Evolutionary conservation across 495 filamentous ascomycete genomes (phyloP).

Genomic region (Choiromyces venosus): DNA sequence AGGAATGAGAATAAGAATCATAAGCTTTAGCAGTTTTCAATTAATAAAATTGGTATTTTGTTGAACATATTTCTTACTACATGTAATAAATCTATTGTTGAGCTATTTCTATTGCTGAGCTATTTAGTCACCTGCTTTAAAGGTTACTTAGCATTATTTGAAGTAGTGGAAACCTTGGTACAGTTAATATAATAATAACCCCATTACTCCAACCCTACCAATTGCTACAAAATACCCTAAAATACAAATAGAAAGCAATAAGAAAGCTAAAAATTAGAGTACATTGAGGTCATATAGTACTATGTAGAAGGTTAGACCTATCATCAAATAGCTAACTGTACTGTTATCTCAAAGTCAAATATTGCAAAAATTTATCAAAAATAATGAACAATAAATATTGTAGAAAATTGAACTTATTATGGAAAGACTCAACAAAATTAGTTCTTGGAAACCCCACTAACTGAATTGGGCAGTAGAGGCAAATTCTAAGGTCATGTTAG

Average conservation of each 20-base stretch:
- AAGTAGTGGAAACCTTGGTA: neutral
- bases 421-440: neutral
- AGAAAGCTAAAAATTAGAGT: neutral
- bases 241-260: neutral
- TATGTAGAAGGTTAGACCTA: neutral
- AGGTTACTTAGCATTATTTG: too few relatives aligned
- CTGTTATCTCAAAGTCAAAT: neutral
- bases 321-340: neutral
- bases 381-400: neutral
- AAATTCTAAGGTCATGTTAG: neutral
- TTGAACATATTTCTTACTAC: too few relatives aligned
- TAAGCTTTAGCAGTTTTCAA: too few relatives aligned
- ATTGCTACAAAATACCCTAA: constrained; percentile 6
- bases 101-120: too few relatives aligned
- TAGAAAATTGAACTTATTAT: neutral
- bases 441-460: neutral
- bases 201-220: too few relatives aligned
- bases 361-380: neutral
- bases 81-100: too few relatives aligned
- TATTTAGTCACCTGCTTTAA: too few relatives aligned
- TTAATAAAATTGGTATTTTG: too few relatives aligned
- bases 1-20: too few relatives aligned
- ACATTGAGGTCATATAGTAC: neutral
- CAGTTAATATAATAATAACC: neutral
- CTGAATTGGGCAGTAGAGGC: neutral